Conservation (phyloP, 2,329 filamentous ascomycete genomes). For the Arthrobotrys musiformis region DNA sequence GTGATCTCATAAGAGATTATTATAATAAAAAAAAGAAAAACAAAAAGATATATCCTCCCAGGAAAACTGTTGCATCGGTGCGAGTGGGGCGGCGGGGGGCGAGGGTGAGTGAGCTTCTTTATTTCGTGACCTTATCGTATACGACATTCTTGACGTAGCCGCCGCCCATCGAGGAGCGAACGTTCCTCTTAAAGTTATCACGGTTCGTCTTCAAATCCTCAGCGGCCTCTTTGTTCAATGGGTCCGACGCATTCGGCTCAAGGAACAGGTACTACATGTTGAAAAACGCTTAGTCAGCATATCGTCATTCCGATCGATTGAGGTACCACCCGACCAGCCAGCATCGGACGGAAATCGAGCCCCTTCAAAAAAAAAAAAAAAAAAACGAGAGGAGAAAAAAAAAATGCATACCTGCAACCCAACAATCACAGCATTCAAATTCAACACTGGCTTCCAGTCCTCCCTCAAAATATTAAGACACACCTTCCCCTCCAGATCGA, state of each 20-base stretch:
- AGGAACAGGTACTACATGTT: slow-evolving; percentile 85
- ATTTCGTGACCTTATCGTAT: slow-evolving; percentile 84
- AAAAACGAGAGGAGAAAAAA: not conserved
- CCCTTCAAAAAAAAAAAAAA: not conserved
- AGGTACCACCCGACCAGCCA: not conserved
- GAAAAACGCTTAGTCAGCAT: slow-evolving; percentile 29
- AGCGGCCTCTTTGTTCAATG: slow-evolving; percentile 97
- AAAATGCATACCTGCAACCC: slow-evolving; percentile 76
- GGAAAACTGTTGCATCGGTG: too few species aligned
- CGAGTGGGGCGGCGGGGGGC: too few species aligned
- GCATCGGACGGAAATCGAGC: too few species aligned
- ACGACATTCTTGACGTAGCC: slow-evolving; percentile 76
- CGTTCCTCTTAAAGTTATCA: slow-evolving; percentile 91
- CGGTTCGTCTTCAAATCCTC: slow-evolving; percentile 87
- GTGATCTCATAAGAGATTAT: slow-evolving; percentile 48
- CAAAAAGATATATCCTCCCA: not conserved
- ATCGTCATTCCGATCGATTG: not conserved
- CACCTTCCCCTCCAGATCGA: slow-evolving; percentile 96
- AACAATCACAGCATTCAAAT: slow-evolving; percentile 95
- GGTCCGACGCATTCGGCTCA: slow-evolving; percentile 95
- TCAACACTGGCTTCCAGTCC: slow-evolving; percentile 98
- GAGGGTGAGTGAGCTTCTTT: slow-evolving; percentile 57
- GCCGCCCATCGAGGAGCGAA: slow-evolving; percentile 83
- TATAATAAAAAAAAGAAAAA: slow-evolving; percentile 11
- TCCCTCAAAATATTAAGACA: slow-evolving; percentile 97